Percentiles rank a stretch among this genome's conserved stretches.
Evolutionary conservation across 306 rosid genomes (phyloP).

Genomic region (Carpinus viminea): DNA sequence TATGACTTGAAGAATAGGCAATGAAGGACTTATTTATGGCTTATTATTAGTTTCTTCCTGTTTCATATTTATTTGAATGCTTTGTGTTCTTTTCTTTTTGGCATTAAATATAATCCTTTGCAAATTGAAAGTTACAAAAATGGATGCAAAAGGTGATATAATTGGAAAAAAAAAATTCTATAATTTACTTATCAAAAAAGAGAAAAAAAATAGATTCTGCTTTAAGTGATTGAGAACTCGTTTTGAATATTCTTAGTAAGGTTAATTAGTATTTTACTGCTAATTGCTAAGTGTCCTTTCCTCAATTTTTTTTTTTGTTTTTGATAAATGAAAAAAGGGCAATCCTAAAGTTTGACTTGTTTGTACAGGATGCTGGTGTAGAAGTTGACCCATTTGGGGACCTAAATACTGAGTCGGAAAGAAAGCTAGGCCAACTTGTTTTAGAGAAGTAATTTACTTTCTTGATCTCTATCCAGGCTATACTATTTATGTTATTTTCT

Average conservation of each 20-base stretch:
- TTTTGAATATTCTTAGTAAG: neutral
- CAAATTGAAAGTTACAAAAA: neutral
- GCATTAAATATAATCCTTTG: neutral
- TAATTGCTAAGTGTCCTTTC: neutral
- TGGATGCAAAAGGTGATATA: neutral
- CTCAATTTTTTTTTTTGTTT: neutral
- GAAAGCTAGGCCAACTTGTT: slow-evolving; percentile 82
- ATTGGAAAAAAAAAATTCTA: neutral
- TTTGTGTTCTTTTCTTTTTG: slow-evolving; percentile 2
- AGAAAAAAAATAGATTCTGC: neutral
- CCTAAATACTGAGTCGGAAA: slow-evolving; percentile 85
- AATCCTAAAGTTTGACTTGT: slow-evolving; percentile 16
- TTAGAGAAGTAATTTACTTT: slow-evolving; percentile 63
- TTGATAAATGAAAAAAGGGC: neutral
- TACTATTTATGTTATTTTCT: neutral
- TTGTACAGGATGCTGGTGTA: slow-evolving; percentile 73
- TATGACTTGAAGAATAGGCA: neutral
- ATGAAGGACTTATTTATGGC: neutral
- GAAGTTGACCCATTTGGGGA: slow-evolving; percentile 90
- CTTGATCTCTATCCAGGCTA: neutral
- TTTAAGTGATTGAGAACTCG: neutral
- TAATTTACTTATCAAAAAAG: too few relatives aligned
- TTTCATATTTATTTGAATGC: neutral
- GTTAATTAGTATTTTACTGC: neutral
- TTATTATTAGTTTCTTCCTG: neutral